Base-by-base conservation (phyloP, 352 stramenopile species). In the Sclerospora graminicola region DNA sequence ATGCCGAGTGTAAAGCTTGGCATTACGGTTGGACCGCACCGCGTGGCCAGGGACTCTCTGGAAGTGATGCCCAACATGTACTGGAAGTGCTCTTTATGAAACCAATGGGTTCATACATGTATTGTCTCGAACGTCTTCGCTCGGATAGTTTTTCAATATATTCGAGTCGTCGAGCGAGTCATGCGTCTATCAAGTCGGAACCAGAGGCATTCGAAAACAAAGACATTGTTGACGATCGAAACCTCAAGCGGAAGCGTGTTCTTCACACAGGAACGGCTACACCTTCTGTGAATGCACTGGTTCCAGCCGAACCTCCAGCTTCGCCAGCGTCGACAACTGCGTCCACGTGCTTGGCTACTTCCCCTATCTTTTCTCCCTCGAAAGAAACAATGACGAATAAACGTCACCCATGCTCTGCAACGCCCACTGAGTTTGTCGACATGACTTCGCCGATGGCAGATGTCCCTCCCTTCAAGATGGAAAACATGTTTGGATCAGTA, bases 21-120 rank as follows among this genome's bases (percentile, higher is more conserved):
- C 83, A 94, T 48, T 93, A 94, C 14, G 83, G 83, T 8, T 94
- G 78, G 78, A 85, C 78, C 0, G 75, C 78, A 0, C 78, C 78
- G 7, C 75, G 78, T 16, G 78, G 78, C 0, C 78, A 89, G 32
- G 78, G 78, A 1, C 48, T 88, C 8, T 82, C 66, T n/a, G 78
- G 78, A 5, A 86, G 71, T 19, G 78, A 89, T 50, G 69, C 75
- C 1, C 74, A 85, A 41, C 78, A 89, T 36, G 72, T 87, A 24
- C 55, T 89, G 1, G 78, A 89, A 51, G 66, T 86, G 28, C 34
- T 89, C 18, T 89, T 89, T 45, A 77, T 89, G 63, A 89, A 89
- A 40, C 78, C 78, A 20, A 82, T 89, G 70, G 76, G 78, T 0
- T 74, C 69, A 15, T 88, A 88, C 51, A 66, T 89, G 54, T 89